Base-by-base conservation (phyloP, 192 early-diverging fungal genomes). In the Coemansia sp. region DNA sequence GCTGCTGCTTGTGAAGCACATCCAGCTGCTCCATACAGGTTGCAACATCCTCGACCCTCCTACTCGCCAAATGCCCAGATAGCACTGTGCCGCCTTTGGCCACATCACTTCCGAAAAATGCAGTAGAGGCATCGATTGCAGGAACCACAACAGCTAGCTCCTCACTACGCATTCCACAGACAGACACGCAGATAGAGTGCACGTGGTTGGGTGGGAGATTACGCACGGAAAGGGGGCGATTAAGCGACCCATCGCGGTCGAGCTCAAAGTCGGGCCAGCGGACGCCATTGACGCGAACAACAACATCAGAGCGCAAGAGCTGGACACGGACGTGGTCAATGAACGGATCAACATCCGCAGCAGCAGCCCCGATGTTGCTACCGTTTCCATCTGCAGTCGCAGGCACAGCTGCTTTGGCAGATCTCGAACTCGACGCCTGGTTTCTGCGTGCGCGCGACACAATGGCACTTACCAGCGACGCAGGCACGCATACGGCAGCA, bases 131-230 rank as follows among this genome's bases (percentile, higher is more conserved):
- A 51, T 51, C 23, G 23, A 12, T 26, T 1, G 48, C 48, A 12
- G 63, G 62, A 48, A 59, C 34, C 15, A 57, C 61, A 31, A 81
- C 66, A 15, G n/a, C 20, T 26, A 81, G 63, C 26, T 75, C 72
- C 26, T 74, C 69, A 59, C 78, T 81, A 56, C 72, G 68, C 72
- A 81, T 60, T 4, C 78, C 72, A 26, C 68, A 75, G 2, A 81
- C 39, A 0, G 72, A 20, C 18, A 81, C 37, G 21, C 63, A 45
- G 15, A 81, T 52, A 13, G 63, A 51, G 57, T 66, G 53, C 15
- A 52, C 20, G 33, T 18, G 33, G 55, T 66, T 56, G 7, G 30
- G 15, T 26, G 55, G n/a, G n/a, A 81, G 40, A 4, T 53, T 59
- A 63, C 72, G 66, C 18, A 81, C 55, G 2, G 43, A 15, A 8